Evolutionary conservation across 768 basidiomycete species (phyloP), one percentile per base, ranked within the genome.

Genomic region (Trametes meyenii): DNA sequence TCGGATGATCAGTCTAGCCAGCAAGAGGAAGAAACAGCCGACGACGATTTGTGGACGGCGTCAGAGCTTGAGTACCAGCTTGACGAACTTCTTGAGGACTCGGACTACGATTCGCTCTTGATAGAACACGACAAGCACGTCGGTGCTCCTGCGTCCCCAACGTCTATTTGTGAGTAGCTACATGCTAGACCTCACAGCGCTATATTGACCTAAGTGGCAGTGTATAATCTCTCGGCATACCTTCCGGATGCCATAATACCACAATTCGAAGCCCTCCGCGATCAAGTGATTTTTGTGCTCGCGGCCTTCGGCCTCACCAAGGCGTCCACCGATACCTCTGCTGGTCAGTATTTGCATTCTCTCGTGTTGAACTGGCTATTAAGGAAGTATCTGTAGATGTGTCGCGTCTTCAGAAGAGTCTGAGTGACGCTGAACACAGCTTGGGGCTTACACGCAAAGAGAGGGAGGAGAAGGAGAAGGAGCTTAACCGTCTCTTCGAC

Each of bases 241-340:
- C 79, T 98, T 42, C 96, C 96, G 2, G 95, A 96, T 57, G 78
- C 84, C 8, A 65, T 94, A 17, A 70, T 91, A 40, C 90, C 92
- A 0, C 79, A 82, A 42, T 98, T 89, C 74, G 85, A 94, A 61
- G 77, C 80, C 23, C 72, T 90, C 66, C 86, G 86, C 38, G 82
- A 87, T 49, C 72, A 76, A 0, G 55, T 94, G 4, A 68, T 89
- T 42, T 82, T 83, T 5, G 85, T 83, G 82, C 75, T 98, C 60
- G 76, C 81, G 59, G 79, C 75, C 3, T 63, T 94, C 17, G 92
- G 91, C 6, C 72, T 95, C 50, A 71, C 87, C 14, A 76, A 73
- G 52, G 71, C 70, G 1, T 64, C 67, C 19, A 70, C 74, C 8
- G 77, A 78, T 57, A 69, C 73, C 38, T 77, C 80, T 24, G 70